Evolutionary conservation across 805 yeast genomes (phyloP).

Genomic region (Lachancea waltii): DNA sequence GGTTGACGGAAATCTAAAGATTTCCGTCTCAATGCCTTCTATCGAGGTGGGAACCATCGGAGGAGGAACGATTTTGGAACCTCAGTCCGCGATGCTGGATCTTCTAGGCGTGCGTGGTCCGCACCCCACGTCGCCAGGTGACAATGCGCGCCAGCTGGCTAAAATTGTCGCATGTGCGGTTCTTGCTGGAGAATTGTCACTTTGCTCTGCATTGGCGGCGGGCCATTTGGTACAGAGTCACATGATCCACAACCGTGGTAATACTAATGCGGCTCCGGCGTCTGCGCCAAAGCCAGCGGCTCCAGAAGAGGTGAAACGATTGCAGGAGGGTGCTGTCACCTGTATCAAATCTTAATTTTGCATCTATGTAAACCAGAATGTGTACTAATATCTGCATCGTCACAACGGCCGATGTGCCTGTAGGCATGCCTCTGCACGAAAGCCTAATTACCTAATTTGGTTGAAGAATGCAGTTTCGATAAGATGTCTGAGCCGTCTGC

Average conservation of each 20-base stretch:
- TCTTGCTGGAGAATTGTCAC: conserved; percentile 90
- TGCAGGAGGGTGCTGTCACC: conserved; percentile 65
- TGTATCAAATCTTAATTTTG: conserved; percentile 58
- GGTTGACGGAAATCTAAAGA: conserved; percentile 70
- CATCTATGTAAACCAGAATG: background rate
- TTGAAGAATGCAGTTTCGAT: too few relatives aligned
- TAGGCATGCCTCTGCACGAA: too few relatives aligned
- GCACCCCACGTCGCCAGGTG: conserved; percentile 88
- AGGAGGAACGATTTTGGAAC: conserved; percentile 96
- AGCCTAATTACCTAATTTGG: too few relatives aligned
- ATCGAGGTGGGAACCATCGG: conserved; percentile 99
- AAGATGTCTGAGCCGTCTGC: too few relatives aligned
- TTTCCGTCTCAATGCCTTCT: conserved; percentile 98
- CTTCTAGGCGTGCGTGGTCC: conserved; percentile 94
- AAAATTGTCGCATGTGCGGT: conserved; percentile 90
- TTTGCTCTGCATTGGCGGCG: conserved; percentile 94
- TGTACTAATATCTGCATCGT: conserved; percentile 3
- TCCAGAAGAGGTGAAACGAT: conserved; percentile 38
- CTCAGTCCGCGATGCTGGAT: conserved; percentile 95
- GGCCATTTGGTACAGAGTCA: conserved; percentile 98
- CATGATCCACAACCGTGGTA: conserved; percentile 87
- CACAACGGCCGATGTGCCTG: too few relatives aligned
- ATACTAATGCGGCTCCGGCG: conserved; percentile 33
- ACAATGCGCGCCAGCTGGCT: conserved; percentile 89
- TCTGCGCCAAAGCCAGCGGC: conserved; percentile 21